These are phyloP conservation scores for Nigrograna mackinnonii DNA, from an alignment of 2,329 filamentous ascomycete genomes.

Conservation along the genomic window DNA sequence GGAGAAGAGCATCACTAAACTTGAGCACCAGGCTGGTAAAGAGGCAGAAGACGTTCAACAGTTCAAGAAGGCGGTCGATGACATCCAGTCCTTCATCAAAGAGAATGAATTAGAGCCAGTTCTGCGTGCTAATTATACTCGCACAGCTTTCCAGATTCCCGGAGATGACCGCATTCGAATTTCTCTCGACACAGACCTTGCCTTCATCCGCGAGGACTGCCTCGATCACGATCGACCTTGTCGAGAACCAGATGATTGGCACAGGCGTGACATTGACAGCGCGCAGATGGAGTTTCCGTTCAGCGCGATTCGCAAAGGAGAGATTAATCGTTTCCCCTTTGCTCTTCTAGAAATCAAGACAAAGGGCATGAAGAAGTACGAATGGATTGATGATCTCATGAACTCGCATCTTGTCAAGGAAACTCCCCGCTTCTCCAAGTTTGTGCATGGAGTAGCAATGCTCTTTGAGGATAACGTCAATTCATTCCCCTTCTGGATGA, in stretches of 20 bases:
- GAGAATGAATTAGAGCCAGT: slow-evolving; percentile 80
- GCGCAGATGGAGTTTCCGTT: slow-evolving; percentile 85
- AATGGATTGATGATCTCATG: slow-evolving; percentile 93
- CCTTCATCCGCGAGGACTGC: slow-evolving; percentile 76
- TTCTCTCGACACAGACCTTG: slow-evolving; percentile 89
- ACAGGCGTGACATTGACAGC: slow-evolving; percentile 86
- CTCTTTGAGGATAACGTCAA: slow-evolving; percentile 96
- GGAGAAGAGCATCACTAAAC: slow-evolving; percentile 87
- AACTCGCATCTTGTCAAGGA: slow-evolving; percentile 89
- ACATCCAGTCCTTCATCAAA: slow-evolving; percentile 80
- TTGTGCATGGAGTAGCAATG: slow-evolving; percentile 88
- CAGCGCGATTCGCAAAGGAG: slow-evolving; percentile 82
- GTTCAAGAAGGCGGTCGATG: slow-evolving; percentile 72
- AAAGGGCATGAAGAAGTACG: slow-evolving; percentile 68
- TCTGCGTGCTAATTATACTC: slow-evolving; percentile 87
- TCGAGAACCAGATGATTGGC: slow-evolving; percentile 86
- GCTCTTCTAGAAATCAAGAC: slow-evolving; percentile 93
- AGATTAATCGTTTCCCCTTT: slow-evolving; percentile 88
- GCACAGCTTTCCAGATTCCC: slow-evolving; percentile 95
- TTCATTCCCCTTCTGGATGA: slow-evolving; percentile 93
- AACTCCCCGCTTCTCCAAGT: slow-evolving; percentile 91
- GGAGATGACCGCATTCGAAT: slow-evolving; percentile 88
- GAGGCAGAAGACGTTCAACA: slow-evolving; percentile 67
- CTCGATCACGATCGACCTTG: slow-evolving; percentile 85
- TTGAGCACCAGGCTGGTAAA: slow-evolving; percentile 73